Percentiles rank a stretch among this genome's conserved stretches.
phyloP scores from a whole-genome alignment of 2,329 filamentous ascomycete species.

The Phialophora expanda region DNA sequence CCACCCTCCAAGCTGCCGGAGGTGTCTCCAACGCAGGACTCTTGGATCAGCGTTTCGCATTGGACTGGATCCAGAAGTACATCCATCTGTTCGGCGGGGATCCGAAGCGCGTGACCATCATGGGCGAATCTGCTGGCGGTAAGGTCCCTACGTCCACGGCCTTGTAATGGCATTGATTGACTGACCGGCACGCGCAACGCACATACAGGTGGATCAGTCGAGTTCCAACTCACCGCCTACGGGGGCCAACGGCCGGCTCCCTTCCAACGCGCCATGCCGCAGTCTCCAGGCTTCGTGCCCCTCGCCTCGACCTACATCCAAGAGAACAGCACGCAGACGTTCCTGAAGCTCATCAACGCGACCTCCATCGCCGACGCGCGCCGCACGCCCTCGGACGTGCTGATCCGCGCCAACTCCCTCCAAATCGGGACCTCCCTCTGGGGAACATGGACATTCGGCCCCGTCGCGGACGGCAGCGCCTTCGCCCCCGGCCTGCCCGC shows the following conservation, averaged over 20 bases:
- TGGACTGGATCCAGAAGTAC: constrained; percentile 63
- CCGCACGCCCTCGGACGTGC: constrained; percentile 45
- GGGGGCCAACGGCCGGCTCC: constrained; percentile 47
- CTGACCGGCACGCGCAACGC: too few species aligned
- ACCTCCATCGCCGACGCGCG: constrained; percentile 54
- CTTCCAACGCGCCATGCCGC: constrained; percentile 51
- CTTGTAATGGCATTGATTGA: too few species aligned
- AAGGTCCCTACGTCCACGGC: too few species aligned
- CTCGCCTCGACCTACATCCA: constrained; percentile 44
- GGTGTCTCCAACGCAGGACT: constrained; percentile 58
- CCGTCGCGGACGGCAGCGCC: constrained; percentile 56
- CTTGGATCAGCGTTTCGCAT: constrained; percentile 60
- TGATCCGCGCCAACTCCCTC: constrained; percentile 53
- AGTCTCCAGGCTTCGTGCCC: constrained; percentile 51
- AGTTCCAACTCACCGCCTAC: constrained; percentile 61
- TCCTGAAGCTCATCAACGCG: constrained; percentile 51
- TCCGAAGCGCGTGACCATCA: constrained; percentile 55
- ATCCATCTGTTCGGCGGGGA: constrained; percentile 63
- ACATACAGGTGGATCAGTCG: constrained; percentile 50
- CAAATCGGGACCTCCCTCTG: constrained; percentile 48
- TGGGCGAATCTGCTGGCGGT: constrained; percentile 59
- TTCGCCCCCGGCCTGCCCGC: constrained; percentile 53
- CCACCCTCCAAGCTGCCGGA: constrained; percentile 48
- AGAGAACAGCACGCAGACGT: constrained; percentile 49
- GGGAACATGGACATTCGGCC: constrained; percentile 54